Evolutionary conservation across 2,329 filamentous ascomycete species (phyloP), one percentile per base, ranked within the genome.

Genomic region (Nigrograna mackinnonii): DNA sequence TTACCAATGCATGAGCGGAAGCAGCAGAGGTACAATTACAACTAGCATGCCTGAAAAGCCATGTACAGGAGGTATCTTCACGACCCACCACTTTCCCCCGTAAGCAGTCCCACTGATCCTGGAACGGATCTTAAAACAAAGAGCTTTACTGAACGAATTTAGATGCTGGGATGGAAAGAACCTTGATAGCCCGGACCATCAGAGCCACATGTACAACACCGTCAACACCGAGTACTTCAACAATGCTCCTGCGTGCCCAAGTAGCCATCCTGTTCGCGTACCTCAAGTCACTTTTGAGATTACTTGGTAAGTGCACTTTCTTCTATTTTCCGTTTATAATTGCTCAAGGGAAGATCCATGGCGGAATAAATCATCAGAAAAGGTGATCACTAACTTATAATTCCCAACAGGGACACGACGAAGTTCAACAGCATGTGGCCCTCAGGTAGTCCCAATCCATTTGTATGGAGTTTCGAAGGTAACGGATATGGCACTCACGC

Each of bases 181-280:
- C 57, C 40, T 71, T 5, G 78, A 79, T 54, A 76, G 75, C 18
- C 40, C 57, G 1, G 74, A 84, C 62, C 80, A 84, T 71, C 75
- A 75, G 66, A 72, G 72, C 49, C 82, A 74, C 57, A 62, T 57
- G 54, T 60, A 49, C 50, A 57, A 55, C 37, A 58, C 57, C 0
- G 47, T 54, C 18, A 45, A 18, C 7, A 47, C 39, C 9, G 50
- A 58, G 9, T 52, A 53, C 16, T 58, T 58, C 37, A 53, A 36
- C 4, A 57, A 60, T 32, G 54, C 53, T 0, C 52, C 54, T 2
- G 46, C 48, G 18, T 60, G 57, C 37, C 57, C 57, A 2, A 30
- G 51, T 1, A 36, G 48, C 5, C 55, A 60, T 22, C 57, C 57
- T 11, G 44, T 60, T 4, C 50, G 57, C 14, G 43, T 55, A 2